phyloP scores from a whole-genome alignment of 2,329 filamentous ascomycete species.

The Biscogniauxia sp. region DNA sequence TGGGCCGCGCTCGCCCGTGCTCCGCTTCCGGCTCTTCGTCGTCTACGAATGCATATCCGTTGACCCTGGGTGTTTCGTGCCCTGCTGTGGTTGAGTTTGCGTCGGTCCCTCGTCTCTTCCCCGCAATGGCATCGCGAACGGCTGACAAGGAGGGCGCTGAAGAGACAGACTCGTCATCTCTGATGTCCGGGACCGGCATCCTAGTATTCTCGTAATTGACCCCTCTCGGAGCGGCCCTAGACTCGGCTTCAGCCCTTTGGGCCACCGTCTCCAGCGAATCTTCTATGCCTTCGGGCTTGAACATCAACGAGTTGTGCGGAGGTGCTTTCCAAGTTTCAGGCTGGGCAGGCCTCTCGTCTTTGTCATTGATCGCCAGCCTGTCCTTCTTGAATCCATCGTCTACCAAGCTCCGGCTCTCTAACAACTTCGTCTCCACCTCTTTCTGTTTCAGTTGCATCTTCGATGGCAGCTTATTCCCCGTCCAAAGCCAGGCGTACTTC shows the following conservation, averaged over 20 bases:
- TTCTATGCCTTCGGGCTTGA: slow-evolving; percentile 65
- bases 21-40: slow-evolving; percentile 64
- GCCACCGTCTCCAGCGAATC: slow-evolving; percentile 60
- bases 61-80: slow-evolving; percentile 82
- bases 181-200: slow-evolving; percentile 52
- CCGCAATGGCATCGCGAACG: slow-evolving; percentile 79
- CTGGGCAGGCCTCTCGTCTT: slow-evolving; percentile 69
- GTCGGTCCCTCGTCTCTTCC: slow-evolving; percentile 60
- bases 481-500: slow-evolving; percentile 87
- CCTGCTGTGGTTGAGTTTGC: slow-evolving; percentile 61
- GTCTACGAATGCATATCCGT: slow-evolving; percentile 92
- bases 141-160: slow-evolving; percentile 82
- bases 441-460: slow-evolving; percentile 73
- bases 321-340: slow-evolving; percentile 73
- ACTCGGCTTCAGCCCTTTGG: slow-evolving; percentile 66
- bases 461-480: slow-evolving; percentile 80
- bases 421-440: slow-evolving; percentile 54
- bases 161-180: slow-evolving; percentile 48
- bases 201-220: slow-evolving; percentile 85
- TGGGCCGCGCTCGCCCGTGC: slow-evolving; percentile 40
- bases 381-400: slow-evolving; percentile 59
- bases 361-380: slow-evolving; percentile 63
- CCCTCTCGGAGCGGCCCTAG: slow-evolving; percentile 71
- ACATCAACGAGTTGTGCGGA: slow-evolving; percentile 87
- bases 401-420: slow-evolving; percentile 43